These are phyloP conservation scores for Penicillium sp. DNA, from an alignment of 2,329 filamentous ascomycete genomes.

Conservation along the genomic window DNA sequence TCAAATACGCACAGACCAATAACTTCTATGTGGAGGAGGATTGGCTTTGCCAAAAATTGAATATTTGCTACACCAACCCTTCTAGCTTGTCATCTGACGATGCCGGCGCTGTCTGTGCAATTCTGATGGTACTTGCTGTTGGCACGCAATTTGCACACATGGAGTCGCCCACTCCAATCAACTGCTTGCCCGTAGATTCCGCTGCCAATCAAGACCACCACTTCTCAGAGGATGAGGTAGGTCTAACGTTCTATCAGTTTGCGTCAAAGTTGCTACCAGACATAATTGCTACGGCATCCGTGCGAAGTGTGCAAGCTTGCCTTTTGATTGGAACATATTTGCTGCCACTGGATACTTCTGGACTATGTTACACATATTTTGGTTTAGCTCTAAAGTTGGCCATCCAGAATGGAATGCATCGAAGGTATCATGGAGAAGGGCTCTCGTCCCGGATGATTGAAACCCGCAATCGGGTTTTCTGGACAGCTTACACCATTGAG, in stretches of 20 bases:
- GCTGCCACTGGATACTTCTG: constrained; percentile 58
- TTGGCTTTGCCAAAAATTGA: constrained; percentile 43
- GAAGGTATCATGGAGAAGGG: constrained; percentile 51
- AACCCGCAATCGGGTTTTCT: constrained; percentile 58
- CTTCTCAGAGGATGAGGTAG: constrained; percentile 55
- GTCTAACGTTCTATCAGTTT: constrained; percentile 58
- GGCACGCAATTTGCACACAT: constrained; percentile 48
- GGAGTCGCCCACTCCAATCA: constrained; percentile 40
- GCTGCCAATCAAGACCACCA: constrained; percentile 33
- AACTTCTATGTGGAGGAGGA: constrained; percentile 47
- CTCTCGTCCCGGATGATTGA: constrained; percentile 53
- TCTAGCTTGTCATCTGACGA: constrained; percentile 38
- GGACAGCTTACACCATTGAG: constrained; percentile 59
- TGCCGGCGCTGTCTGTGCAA: constrained; percentile 42
- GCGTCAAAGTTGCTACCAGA: constrained; percentile 58
- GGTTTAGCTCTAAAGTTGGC: constrained; percentile 58
- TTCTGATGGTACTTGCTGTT: constrained; percentile 46
- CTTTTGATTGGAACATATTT: constrained; percentile 58
- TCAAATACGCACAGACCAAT: constrained; percentile 46
- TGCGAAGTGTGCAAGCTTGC: constrained; percentile 61
- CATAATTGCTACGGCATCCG: constrained; percentile 57
- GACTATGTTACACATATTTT: constrained; percentile 59
- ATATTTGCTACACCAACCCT: constrained; percentile 39
- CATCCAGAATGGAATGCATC: constrained; percentile 63
- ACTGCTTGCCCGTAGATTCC: constrained; percentile 27